Evolutionary conservation across 1,284 basidiomycete species (phyloP).

Genomic region (Blastosporella zonata): DNA sequence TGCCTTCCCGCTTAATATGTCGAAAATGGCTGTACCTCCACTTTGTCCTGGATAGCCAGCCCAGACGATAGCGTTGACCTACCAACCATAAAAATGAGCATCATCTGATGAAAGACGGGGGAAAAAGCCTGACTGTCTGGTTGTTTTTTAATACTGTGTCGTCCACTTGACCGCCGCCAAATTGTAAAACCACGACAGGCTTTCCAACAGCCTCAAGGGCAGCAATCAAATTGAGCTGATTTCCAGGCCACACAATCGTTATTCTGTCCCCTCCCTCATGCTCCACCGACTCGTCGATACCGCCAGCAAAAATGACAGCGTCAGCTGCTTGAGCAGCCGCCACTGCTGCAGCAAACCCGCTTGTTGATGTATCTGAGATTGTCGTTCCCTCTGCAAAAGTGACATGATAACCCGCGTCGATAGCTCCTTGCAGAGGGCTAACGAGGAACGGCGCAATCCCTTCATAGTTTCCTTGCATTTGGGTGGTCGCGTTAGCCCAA

Average conservation of each 20-base stretch:
- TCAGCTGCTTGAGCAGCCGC: constrained; percentile 63
- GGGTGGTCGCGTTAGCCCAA: constrained; percentile 51
- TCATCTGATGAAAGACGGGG: not conserved
- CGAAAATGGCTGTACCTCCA: constrained; percentile 48
- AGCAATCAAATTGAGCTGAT: constrained; percentile 48
- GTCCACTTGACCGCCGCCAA: constrained; percentile 57
- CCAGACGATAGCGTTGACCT: constrained; percentile 56
- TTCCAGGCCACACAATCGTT: constrained; percentile 53
- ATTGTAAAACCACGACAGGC: constrained; percentile 51
- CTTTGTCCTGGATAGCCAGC: constrained; percentile 54
- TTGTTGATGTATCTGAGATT: constrained; percentile 36
- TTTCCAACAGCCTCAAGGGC: constrained; percentile 44
- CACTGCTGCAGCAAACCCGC: constrained; percentile 55
- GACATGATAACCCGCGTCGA: constrained; percentile 44
- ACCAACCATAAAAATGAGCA: not conserved
- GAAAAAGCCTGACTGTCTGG: constrained; percentile 31
- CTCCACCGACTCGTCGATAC: constrained; percentile 52
- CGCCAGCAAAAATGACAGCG: constrained; percentile 57
- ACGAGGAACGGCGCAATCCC: constrained; percentile 53
- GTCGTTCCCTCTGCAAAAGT: constrained; percentile 42
- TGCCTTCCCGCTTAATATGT: constrained; percentile 47
- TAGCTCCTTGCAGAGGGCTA: constrained; percentile 48
- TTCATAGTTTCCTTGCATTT: constrained; percentile 56
- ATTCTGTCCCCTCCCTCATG: constrained; percentile 48
- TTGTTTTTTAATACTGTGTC: constrained; percentile 43